Evolutionary conservation across 768 basidiomycete genomes (phyloP), one percentile per base, ranked within the genome.

Genomic region (Hericium rajendrae): DNA sequence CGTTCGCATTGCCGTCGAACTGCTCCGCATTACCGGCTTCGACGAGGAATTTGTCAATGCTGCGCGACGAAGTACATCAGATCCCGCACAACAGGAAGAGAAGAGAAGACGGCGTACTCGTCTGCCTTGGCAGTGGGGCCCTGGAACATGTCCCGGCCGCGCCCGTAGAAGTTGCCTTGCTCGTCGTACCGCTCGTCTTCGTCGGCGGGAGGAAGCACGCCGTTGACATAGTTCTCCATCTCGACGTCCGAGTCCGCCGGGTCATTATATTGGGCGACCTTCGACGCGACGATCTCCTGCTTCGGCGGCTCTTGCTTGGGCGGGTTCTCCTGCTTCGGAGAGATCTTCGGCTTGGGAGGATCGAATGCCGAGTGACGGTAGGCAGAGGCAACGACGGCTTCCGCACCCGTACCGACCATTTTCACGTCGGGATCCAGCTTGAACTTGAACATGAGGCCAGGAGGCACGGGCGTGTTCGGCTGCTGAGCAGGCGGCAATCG

Each of bases 1-100:
- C 76, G 26, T 71, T 81, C 1, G 71, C 79, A 62, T 84, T 82
- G 2, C 76, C 78, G 60, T 84, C 81, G 62, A 85, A 85, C 16
- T 70, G 69, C 61, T 80, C 80, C 0, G 79, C 73, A 64, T 83
- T 84, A 1, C 81, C 80, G 24, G 82, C 83, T 52, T 73, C 69
- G 12, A 78, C 60, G 9, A 84, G 57, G 63, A 84, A 85, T 56
- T 78, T 73, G 48, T 78, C 72, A 53, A 84, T 78, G 58, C 82
- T 82, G 48, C 22, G 59, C 55, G 51, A 38, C 43, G 40, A 18
- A 49, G 48, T 56, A 59, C 15, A 56, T 39, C 22, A 53, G 58
- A 28, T 32, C 18, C 40, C 32, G 37, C 55, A 20, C 48, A 48
- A 54, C 13, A 40, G 18, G 9, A 54, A 24, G 41, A n/a, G 16